Base-by-base conservation (phyloP, 2,329 filamentous ascomycete species). In the Hymenotorrendiella dingleyae region DNA sequence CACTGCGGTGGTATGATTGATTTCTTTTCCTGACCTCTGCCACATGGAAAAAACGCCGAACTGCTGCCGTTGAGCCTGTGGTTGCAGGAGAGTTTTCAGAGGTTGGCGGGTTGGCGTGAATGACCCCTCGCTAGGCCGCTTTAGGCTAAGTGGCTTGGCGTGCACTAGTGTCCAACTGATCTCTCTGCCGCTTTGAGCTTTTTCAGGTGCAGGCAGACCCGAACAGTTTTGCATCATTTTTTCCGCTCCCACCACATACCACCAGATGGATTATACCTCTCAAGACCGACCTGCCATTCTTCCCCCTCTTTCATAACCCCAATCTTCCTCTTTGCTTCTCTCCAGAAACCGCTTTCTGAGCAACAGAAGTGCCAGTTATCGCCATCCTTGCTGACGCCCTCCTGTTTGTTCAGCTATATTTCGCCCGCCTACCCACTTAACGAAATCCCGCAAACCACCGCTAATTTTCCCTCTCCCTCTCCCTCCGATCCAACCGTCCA, bases 361-460 rank as follows among this genome's bases (percentile, higher is more conserved):
- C n/a, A n/a, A n/a, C n/a, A n/a, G n/a, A n/a, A n/a, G n/a, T n/a
- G n/a, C n/a, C n/a, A n/a, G n/a, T n/a, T n/a, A n/a, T n/a, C n/a
- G n/a, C n/a, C n/a, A n/a, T 22, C 36, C 1, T 16, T 24, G 17
- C 27, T 29, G 21, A 27, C 35, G 29, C 20, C 20, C 27, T 42
- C 28, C n/a, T 9, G 14, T 10, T 33, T 17, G 30, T 21, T 36
- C 33, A 21, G 21, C 33, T 22, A 17, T 33, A 16, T 6, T 11
- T 30, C 14, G 28, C 19, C 20, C n/a, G 19, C 29, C 9, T 48
- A 28, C 44, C 52, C 45, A 52, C 52, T 48, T 36, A 35, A 40
- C 34, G 26, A 52, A 49, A 48, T 48, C 52, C 51, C 49, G 49
- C 53, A 58, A 44, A 48, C 46, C 49, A 30, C 33, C 40, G 19